Evolutionary conservation across 805 yeast genomes (phyloP), one percentile per base, ranked within the genome.

Genomic region (Metschnikowia borealis): DNA sequence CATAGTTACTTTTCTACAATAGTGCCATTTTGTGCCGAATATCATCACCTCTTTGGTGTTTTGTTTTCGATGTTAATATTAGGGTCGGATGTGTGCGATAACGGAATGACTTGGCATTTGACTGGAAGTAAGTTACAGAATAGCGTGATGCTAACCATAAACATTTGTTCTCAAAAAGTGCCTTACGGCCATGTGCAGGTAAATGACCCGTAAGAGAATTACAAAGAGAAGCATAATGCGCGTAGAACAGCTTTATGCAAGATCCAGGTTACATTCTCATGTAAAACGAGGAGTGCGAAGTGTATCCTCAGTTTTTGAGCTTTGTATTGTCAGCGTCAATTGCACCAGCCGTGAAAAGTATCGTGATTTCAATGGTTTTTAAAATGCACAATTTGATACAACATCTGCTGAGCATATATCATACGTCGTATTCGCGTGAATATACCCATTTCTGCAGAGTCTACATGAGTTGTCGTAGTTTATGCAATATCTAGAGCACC

Each of bases 241-340:
- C 38, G 31, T 42, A 17, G 31, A 20, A n/a, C 17, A 42, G 34
- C 26, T 42, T 42, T 42, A 33, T 42, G 38, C 45, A 42, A 20
- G 29, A 33, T 33, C 31, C 38, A n/a, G 38, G 45, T 42, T 33
- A 33, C 45, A 42, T 42, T 42, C n/a, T 21, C n/a, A 15, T 11
- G 29, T 33, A 37, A 42, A 11, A 34, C 45, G 17, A 33, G 1
- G n/a, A 26, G 15, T 26, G 43, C 34, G 43, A 39, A 39, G 21
- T 29, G 18, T 21, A n/a, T 38, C 5, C 11, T 23, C 13, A 26
- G 6, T 21, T 38, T 18, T 38, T 11, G 13, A 11, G 31, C 41
- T 7, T 13, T 23, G 23, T 23, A 21, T 21, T 7, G 31, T 38
- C 32, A 23, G 32, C 7, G 21, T 18, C 14, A 6, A 18, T 37